phyloP scores from a whole-genome alignment of 2,329 filamentous ascomycete genomes.

The Fusarium anguioides region DNA sequence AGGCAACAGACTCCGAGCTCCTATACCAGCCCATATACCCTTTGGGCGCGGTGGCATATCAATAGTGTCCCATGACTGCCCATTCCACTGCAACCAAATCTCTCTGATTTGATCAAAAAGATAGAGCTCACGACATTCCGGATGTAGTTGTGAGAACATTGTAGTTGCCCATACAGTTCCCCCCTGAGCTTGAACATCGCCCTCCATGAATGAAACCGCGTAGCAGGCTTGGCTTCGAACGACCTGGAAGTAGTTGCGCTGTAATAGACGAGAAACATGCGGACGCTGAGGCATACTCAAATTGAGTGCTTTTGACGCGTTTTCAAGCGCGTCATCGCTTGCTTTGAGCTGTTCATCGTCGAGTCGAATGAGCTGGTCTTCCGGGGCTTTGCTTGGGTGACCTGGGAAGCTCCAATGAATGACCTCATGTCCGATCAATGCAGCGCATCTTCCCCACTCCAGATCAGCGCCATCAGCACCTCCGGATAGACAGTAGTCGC shows the following conservation, averaged over 20 bases:
- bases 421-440: background rate
- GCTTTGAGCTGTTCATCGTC: background rate
- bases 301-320: background rate
- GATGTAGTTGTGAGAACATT: slow-evolving; percentile 1
- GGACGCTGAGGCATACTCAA: background rate
- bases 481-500: background rate
- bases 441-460: background rate
- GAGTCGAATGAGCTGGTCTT: background rate
- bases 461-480: slow-evolving; percentile 10
- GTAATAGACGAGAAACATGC: background rate
- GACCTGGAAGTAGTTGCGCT: slow-evolving; percentile 2
- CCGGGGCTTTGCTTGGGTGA: background rate
- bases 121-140: background rate
- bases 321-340: background rate
- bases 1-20: background rate
- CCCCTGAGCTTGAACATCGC: background rate
- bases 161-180: slow-evolving; percentile 6
- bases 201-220: background rate
- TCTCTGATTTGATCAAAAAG: background rate
- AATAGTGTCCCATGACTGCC: background rate
- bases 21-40: slow-evolving; percentile 1
- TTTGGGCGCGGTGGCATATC: background rate
- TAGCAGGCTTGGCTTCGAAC: slow-evolving; percentile 3
- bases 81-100: slow-evolving; percentile 2
- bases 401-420: slow-evolving; percentile 9